These are phyloP conservation scores for Trichoderma gracile DNA, from an alignment of 2,329 filamentous ascomycete genomes.

Conservation along the genomic window DNA sequence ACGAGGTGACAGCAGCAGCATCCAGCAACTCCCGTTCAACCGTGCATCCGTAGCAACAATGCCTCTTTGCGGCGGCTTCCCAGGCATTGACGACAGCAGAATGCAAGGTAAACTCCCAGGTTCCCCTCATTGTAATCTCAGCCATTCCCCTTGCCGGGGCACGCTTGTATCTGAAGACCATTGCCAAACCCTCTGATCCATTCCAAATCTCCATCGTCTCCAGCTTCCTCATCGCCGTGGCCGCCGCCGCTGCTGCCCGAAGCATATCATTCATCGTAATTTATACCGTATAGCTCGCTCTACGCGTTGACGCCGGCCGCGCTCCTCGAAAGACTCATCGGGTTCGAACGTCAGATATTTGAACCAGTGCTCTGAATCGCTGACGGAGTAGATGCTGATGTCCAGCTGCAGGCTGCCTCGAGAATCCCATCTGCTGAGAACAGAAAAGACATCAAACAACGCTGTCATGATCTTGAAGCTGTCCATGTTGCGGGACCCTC, in stretches of 20 bases:
- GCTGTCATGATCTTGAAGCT: slow-evolving; percentile 26
- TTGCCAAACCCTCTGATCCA: slow-evolving; percentile 30
- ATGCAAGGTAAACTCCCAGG: slow-evolving; percentile 22
- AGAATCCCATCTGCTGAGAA: slow-evolving; percentile 36
- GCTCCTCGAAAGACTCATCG: background rate
- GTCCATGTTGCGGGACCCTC: slow-evolving; percentile 11
- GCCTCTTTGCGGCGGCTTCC: slow-evolving; percentile 27
- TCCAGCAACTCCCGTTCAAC: slow-evolving; percentile 23
- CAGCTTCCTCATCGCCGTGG: slow-evolving; percentile 36
- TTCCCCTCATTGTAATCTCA: slow-evolving; percentile 27
- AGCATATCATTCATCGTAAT: slow-evolving; percentile 31
- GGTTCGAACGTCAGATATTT: slow-evolving; percentile 32
- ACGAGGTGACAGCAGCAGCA: slow-evolving; percentile 12
- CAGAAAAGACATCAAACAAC: slow-evolving; percentile 34
- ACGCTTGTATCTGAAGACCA: slow-evolving; percentile 32
- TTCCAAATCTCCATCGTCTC: slow-evolving; percentile 40
- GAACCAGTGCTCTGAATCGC: slow-evolving; percentile 37
- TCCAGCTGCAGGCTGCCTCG: slow-evolving; percentile 35
- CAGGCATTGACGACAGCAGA: slow-evolving; percentile 27
- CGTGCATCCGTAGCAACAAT: slow-evolving; percentile 1
- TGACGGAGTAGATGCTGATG: slow-evolving; percentile 39
- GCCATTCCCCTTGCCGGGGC: slow-evolving; percentile 1
- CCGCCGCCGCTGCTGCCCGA: slow-evolving; percentile 31
- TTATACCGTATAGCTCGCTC: background rate
- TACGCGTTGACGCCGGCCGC: no score